A percentile compares a stretch with the other conserved stretches of the same genome.
phyloP scores from a whole-genome alignment of 176 grass and related monocot genomes.

The Themeda triandra region DNA sequence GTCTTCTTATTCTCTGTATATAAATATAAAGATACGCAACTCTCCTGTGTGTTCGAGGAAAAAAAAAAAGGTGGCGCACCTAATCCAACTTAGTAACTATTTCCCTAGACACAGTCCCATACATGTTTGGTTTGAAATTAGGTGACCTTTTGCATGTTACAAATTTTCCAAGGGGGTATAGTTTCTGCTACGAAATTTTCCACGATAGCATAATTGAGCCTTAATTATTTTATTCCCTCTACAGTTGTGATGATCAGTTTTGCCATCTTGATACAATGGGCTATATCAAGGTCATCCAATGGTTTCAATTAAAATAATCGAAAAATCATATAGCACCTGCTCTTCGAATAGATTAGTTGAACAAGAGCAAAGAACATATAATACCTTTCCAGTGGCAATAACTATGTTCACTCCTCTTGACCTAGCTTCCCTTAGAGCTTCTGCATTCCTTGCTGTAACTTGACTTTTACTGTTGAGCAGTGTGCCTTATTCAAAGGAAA shows the following conservation, averaged over 20 bases:
- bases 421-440: slow-evolving; percentile 82
- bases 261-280: not conserved
- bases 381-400: slow-evolving; percentile 97
- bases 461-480: slow-evolving; percentile 95
- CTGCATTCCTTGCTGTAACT: slow-evolving; percentile 69
- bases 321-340: not conserved
- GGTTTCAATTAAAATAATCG: not conserved
- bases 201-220: not conserved
- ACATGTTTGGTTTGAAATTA: not conserved
- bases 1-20: not conserved
- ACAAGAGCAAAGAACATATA: not conserved
- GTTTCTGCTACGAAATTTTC: not conserved
- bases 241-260: not conserved
- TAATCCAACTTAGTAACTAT: not conserved
- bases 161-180: not conserved
- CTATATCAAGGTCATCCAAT: not conserved
- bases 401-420: slow-evolving; percentile 91
- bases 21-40: not conserved
- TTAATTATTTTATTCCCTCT: not conserved
- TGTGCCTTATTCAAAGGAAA: slow-evolving; percentile 58
- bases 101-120: not conserved
- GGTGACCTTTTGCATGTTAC: not conserved
- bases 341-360: not conserved
- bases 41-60: not conserved
- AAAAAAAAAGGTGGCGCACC: not conserved